These are phyloP conservation scores for Meyerozyma athensensis DNA, from an alignment of 1,139 yeast species.

Conservation along the genomic window DNA sequence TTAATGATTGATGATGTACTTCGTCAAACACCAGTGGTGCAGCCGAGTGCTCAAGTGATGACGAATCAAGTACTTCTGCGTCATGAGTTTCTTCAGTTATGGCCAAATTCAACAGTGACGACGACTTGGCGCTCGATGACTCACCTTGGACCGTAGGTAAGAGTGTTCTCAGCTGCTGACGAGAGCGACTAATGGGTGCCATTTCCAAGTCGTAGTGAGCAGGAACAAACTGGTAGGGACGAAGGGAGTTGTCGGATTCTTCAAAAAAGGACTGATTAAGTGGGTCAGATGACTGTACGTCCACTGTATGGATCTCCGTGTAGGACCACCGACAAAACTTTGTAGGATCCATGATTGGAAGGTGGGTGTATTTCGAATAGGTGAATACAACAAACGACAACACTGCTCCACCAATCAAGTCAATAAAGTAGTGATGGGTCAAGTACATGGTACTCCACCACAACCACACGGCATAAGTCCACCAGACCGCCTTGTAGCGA, in stretches of 20 bases:
- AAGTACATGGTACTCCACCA: slow-evolving; percentile 99
- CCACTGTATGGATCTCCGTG: slow-evolving; percentile 25
- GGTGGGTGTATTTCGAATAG: slow-evolving; percentile 64
- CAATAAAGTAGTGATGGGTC: slow-evolving; percentile 93
- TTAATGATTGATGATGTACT: slow-evolving; percentile 21
- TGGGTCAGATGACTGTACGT: slow-evolving; percentile 32
- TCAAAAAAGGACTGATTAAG: slow-evolving; percentile 15
- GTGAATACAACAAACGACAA: slow-evolving; percentile 68
- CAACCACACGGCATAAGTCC: slow-evolving; percentile 78
- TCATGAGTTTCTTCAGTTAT: slow-evolving; percentile 10
- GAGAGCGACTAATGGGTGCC: slow-evolving; percentile 25
- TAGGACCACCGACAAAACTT: slow-evolving; percentile 88
- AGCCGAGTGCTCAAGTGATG: slow-evolving; percentile 31
- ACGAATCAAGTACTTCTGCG: slow-evolving; percentile 26
- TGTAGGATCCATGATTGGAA: slow-evolving; percentile 63
- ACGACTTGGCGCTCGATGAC: slow-evolving; percentile 11
- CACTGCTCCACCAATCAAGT: slow-evolving; percentile 84
- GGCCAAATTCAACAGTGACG: slow-evolving; percentile 16
- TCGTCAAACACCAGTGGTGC: slow-evolving; percentile 40
- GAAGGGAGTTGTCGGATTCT: slow-evolving; percentile 6
- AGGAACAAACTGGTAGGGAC: slow-evolving; percentile 5
- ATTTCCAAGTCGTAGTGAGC: slow-evolving; percentile 20
- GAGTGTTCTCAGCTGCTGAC: slow-evolving; percentile 26
- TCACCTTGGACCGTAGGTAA: slow-evolving; percentile 7
- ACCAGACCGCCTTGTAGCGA: slow-evolving; percentile 54